These are phyloP conservation scores for Sergeia podlipaevii DNA, from an alignment of 208 protist genomes.

Conservation along the genomic window DNA sequence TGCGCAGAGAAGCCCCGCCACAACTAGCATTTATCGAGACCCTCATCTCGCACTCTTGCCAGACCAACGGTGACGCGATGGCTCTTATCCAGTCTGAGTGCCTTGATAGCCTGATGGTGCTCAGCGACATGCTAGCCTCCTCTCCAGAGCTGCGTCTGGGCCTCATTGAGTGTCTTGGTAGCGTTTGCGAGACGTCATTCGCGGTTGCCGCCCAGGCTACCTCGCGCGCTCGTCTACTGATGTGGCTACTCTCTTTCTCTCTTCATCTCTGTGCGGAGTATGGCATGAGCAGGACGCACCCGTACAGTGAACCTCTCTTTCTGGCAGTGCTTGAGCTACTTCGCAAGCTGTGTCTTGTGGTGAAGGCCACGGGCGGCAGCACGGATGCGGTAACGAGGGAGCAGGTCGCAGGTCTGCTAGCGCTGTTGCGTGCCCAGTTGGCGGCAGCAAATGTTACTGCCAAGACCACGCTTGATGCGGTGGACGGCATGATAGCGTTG, in stretches of 20 bases:
- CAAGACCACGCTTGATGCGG: slow-evolving; percentile 28
- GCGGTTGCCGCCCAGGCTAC: slow-evolving; percentile 43
- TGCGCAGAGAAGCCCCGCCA: slow-evolving; percentile 42
- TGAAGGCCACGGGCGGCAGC: background rate
- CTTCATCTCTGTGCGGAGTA: slow-evolving; percentile 64
- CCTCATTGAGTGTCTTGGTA: slow-evolving; percentile 33
- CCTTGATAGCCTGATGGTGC: slow-evolving; percentile 51
- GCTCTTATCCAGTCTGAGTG: slow-evolving; percentile 56
- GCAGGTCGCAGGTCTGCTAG: slow-evolving; percentile 15
- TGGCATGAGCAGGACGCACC: slow-evolving; percentile 25
- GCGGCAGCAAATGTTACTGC: slow-evolving; percentile 30
- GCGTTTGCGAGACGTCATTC: slow-evolving; percentile 45
- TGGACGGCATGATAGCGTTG: slow-evolving; percentile 16
- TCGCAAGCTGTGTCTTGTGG: slow-evolving; percentile 1
- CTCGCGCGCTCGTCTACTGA: slow-evolving; percentile 36
- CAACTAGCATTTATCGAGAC: slow-evolving; percentile 67
- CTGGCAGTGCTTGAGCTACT: slow-evolving; percentile 27
- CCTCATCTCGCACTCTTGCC: slow-evolving; percentile 50
- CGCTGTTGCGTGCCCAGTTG: slow-evolving; percentile 19
- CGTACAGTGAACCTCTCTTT: slow-evolving; percentile 62
- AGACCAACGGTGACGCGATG: slow-evolving; percentile 61
- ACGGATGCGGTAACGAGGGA: background rate
- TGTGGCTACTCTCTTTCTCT: slow-evolving; percentile 60
- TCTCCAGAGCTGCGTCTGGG: slow-evolving; percentile 42
- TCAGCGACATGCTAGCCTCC: slow-evolving; percentile 56